Evolutionary conservation across 1,284 basidiomycete species (phyloP), one percentile per base, ranked within the genome.

Genomic region (Fomitiporia mediterranea): DNA sequence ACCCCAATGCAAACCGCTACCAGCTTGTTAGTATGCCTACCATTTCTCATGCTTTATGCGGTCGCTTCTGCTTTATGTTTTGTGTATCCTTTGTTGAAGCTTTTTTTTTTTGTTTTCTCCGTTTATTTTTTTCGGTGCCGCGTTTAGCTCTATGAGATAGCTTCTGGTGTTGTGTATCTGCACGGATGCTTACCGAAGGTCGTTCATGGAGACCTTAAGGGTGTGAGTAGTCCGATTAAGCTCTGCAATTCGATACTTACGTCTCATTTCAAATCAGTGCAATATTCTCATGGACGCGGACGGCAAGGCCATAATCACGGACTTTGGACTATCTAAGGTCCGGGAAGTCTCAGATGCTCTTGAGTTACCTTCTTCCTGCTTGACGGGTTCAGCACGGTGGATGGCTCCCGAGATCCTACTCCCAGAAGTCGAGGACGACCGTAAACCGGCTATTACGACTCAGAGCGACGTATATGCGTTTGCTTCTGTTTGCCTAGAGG

Each of bases 261-360:
- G 11, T 13, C 2, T 39, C 15, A 19, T 25, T 19, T 21, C n/a
- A 21, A 13, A 38, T n/a, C 25, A 83, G 81, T 73, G 75, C 19
- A 83, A 83, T 59, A 80, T 83, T 49, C 69, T 83, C 13, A 72
- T 83, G 34, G 74, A 79, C 58, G 73, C 73, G 32, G 65, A 70
- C 5, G 81, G 79, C 5, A 65, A 68, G 21, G 74, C 79, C 2
- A 67, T 81, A 52, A 81, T 83, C 53, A 79, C 79, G 0, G 82
- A 83, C 62, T 83, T 83, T 56, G 82, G 82, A 1, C 65, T 83
- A 3, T 80, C 79, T 13, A 79, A 76, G 50, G 78, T 82, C 50
- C 69, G 80, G 53, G 79, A 81, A 27, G 67, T 81, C 34, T 69
- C 72, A 17, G 70, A 72, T 15, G 52, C 39, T 65, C 69, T 4